phyloP scores from a whole-genome alignment of 352 stramenopile species.

The Phytophthora kernoviae region DNA sequence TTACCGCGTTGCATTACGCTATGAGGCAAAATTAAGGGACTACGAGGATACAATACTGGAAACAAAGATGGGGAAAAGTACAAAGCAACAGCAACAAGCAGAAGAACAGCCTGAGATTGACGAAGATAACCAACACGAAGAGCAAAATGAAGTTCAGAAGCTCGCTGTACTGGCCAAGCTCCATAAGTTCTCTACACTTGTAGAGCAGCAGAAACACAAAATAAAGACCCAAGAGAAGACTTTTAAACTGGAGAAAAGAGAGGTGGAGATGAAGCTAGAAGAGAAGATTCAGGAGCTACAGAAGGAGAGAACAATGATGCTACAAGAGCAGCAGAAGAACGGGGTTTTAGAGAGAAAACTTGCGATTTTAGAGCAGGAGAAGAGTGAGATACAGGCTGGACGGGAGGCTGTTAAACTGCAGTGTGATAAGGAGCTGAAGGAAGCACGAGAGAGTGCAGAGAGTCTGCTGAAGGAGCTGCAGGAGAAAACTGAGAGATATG shows the following conservation, averaged over 20 bases:
- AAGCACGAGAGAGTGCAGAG: neutral
- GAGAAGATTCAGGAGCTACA: constrained; percentile 19
- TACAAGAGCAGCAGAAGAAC: constrained; percentile 29
- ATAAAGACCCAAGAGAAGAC: constrained; percentile 18
- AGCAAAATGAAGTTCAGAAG: constrained; percentile 22
- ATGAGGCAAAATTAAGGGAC: constrained; percentile 9
- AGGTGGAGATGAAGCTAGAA: constrained; percentile 26
- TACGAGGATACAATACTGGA: neutral
- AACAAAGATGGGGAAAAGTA: neutral
- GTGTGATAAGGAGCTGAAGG: constrained; percentile 1
- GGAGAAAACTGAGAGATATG: neutral
- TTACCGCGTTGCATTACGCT: constrained; percentile 13
- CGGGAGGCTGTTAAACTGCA: neutral
- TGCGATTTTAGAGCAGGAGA: constrained; percentile 25
- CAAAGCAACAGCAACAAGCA: constrained; percentile 3
- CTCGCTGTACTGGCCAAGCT: constrained; percentile 26
- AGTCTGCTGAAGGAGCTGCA: constrained; percentile 27
- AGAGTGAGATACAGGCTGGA: neutral
- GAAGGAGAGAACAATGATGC: constrained; percentile 13
- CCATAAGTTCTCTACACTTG: constrained; percentile 22
- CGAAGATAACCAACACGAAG: constrained; percentile 20
- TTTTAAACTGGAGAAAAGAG: constrained; percentile 25
- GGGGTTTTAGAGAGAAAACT: constrained; percentile 32
- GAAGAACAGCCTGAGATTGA: constrained; percentile 8
- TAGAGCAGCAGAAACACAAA: constrained; percentile 29